phyloP scores from a whole-genome alignment of 2,329 filamentous ascomycete species.

The Calonectria pauciramosa region DNA sequence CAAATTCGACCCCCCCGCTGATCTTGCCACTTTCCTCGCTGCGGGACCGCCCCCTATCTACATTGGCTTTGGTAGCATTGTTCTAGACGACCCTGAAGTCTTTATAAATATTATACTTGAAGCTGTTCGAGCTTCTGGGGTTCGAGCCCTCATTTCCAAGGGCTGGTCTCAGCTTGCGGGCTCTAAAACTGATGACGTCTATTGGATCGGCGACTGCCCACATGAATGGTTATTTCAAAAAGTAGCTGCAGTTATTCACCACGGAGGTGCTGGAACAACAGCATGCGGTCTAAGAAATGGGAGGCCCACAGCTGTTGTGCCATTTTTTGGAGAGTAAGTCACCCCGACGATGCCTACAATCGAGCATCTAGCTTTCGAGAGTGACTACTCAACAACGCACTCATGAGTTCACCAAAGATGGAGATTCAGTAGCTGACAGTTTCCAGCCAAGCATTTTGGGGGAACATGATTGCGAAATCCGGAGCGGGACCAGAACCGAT shows the following conservation, averaged over 20 bases:
- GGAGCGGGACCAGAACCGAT: constrained; percentile 29
- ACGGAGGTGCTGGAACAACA: constrained; percentile 78
- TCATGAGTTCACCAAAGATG: too few species aligned
- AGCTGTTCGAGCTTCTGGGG: constrained; percentile 71
- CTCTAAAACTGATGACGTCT: constrained; percentile 64
- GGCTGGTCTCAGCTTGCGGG: constrained; percentile 80
- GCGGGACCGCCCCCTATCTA: constrained; percentile 77
- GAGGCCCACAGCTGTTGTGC: constrained; percentile 78
- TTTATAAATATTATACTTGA: constrained; percentile 78
- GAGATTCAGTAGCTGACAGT: too few species aligned
- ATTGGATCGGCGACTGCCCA: constrained; percentile 77
- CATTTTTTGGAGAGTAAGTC: constrained; percentile 72
- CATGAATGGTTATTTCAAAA: constrained; percentile 80
- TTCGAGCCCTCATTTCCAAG: constrained; percentile 77
- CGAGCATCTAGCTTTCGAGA: too few species aligned
- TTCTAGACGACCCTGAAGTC: constrained; percentile 75
- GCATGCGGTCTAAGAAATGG: constrained; percentile 77
- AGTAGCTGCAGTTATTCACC: constrained; percentile 75
- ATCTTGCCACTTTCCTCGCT: constrained; percentile 68
- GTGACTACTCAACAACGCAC: too few species aligned
- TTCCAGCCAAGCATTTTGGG: constrained; percentile 36
- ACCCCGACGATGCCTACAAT: too few species aligned
- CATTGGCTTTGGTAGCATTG: constrained; percentile 81
- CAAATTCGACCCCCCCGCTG: constrained; percentile 68
- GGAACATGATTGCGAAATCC: constrained; percentile 24